phyloP scores from a whole-genome alignment of 2,329 filamentous ascomycete species.

The Paraphaeosphaeria sporulosa region DNA sequence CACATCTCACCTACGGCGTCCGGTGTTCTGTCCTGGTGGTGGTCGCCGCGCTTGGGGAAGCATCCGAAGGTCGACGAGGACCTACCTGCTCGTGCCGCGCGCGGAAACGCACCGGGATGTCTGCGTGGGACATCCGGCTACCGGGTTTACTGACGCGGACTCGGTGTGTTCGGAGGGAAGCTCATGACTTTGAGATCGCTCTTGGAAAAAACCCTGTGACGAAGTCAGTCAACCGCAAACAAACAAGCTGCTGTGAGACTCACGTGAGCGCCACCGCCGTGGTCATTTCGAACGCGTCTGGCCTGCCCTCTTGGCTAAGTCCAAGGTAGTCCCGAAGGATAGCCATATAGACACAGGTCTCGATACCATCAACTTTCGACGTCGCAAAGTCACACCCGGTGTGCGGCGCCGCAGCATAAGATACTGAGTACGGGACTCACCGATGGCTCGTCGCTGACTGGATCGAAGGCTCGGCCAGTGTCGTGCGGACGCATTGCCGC shows the following conservation, averaged over 20 bases:
- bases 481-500: not conserved
- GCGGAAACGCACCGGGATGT: too few species aligned
- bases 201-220: not conserved
- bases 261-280: not conserved
- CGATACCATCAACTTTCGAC: not conserved
- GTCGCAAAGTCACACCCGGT: not conserved
- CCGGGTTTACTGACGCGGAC: not conserved
- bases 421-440: too few species aligned
- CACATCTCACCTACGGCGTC: not conserved
- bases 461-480: too few species aligned
- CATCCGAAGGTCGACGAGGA: not conserved
- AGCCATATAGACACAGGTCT: not conserved
- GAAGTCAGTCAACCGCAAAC: not conserved
- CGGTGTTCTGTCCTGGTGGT: not conserved
- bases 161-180: not conserved
- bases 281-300: not conserved
- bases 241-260: not conserved
- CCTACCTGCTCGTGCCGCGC: too few species aligned
- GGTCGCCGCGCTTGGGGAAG: not conserved
- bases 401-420: not conserved
- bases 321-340: not conserved
- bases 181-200: not conserved
- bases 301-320: not conserved
- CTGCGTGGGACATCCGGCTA: not conserved
- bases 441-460: too few species aligned